Evolutionary conservation across 305 asterid species (phyloP), one percentile per base, ranked within the genome.

Genomic region (Caryopteris hybrid): DNA sequence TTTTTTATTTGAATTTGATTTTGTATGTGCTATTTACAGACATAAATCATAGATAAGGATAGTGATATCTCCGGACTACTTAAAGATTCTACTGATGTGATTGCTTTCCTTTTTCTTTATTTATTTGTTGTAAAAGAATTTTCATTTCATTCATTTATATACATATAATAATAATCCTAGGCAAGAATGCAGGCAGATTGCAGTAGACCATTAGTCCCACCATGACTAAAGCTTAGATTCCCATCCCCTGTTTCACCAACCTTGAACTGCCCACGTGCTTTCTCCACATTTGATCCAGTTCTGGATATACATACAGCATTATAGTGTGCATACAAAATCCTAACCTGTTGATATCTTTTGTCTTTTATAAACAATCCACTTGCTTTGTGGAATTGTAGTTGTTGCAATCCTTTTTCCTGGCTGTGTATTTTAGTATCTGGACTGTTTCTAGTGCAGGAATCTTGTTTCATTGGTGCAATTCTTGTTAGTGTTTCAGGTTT

Each of bases 201-300:
- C 46, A 33, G 71, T 27, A 55, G 42, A 18, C 63, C 58, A 7
- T 45, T 33, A 17, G 59, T 52, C 62, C 60, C 73, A 42, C 72
- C 62, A 58, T 68, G n/a, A 54, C 47, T 52, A 56, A 66, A 73
- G 59, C 74, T 70, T 60, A 76, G 82, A 81, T 78, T 84, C 88
- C 85, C 64, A 63, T 48, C 41, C 79, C 66, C 59, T 56, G 52
- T 71, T 74, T 72, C 81, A 78, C 88, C 84, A 72, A 83, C 82
- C 69, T 65, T 74, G 25, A 63, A 73, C 61, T 16, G 16, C 75
- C 83, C 84, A 81, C 88, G 80, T 83, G 88, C 42, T 80, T 68
- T 77, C 80, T 71, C 64, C 82, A 38, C 81, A 59, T 56, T 62
- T 56, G 69, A 60, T 75, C 78, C 75, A 54, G 6, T 77, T 77